Conservation (phyloP, 2,329 filamentous ascomycete species). For the Aaosphaeria arxii region DNA sequence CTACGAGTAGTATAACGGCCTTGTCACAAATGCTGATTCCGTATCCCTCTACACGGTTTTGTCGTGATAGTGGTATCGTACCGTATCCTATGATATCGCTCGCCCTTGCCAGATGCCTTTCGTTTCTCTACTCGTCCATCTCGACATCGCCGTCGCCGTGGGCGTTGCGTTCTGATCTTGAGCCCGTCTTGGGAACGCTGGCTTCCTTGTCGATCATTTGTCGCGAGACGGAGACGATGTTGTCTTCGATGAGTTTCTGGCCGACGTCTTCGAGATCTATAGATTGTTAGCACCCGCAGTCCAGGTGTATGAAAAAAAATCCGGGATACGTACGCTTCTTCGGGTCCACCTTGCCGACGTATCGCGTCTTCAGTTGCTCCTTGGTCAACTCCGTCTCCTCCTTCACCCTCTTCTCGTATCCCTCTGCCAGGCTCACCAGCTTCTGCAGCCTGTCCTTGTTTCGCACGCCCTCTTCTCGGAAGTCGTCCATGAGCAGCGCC, state of each 20-base stretch:
- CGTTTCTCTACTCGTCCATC: slow-evolving; percentile 27
- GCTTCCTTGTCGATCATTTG: slow-evolving; percentile 99
- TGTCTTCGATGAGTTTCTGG: slow-evolving; percentile 96
- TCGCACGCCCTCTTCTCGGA: slow-evolving; percentile 75
- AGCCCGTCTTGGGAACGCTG: slow-evolving; percentile 65
- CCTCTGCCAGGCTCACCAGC: slow-evolving; percentile 85
- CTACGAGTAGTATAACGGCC: too few species aligned
- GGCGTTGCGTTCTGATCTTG: slow-evolving; percentile 23
- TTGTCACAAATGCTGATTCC: too few species aligned
- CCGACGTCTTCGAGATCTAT: slow-evolving; percentile 88
- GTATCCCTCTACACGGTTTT: too few species aligned
- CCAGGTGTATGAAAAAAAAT: not conserved
- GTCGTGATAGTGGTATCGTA: too few species aligned
- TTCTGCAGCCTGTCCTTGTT: slow-evolving; percentile 86
- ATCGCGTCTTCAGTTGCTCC: slow-evolving; percentile 97
- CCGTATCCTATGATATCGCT: too few species aligned
- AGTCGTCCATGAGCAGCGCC: slow-evolving; percentile 94
- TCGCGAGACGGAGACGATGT: slow-evolving; percentile 95
- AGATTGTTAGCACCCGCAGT: not conserved
- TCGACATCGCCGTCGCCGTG: slow-evolving; percentile 30
- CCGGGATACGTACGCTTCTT: slow-evolving; percentile 72
- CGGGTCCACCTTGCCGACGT: slow-evolving; percentile 96
- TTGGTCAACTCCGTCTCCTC: slow-evolving; percentile 97
- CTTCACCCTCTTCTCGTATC: slow-evolving; percentile 98
- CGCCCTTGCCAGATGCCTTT: too few species aligned